Evolutionary conservation across 2,329 filamentous ascomycete genomes (phyloP).

Genomic region (Neospermospora avenae): DNA sequence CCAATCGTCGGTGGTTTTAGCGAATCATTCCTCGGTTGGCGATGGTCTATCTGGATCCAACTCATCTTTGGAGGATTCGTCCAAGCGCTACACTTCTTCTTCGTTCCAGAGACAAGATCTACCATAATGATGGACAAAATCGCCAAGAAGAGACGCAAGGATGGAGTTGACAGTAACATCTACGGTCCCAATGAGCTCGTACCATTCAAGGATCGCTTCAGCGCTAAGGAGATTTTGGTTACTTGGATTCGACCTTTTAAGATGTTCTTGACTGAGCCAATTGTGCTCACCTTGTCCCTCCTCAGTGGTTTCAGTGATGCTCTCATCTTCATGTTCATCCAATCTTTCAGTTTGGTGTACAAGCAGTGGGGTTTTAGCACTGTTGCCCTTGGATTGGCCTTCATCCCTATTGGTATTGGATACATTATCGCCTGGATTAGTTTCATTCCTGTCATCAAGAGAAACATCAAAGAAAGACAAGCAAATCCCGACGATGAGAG

Average conservation of each 20-base stretch:
- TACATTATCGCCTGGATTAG: conserved; percentile 60
- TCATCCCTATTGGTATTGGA: conserved; percentile 64
- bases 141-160: conserved; percentile 68
- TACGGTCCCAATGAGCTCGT: conserved; percentile 72
- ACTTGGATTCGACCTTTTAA: conserved; percentile 65
- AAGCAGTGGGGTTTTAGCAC: conserved; percentile 61
- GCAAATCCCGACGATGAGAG: conserved; percentile 51
- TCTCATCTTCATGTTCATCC: conserved; percentile 75
- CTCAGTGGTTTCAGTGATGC: conserved; percentile 71
- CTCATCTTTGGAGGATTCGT: conserved; percentile 72
- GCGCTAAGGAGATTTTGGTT: conserved; percentile 50
- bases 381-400: conserved; percentile 55
- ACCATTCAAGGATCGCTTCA: conserved; percentile 56
- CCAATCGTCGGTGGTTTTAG: conserved; percentile 78
- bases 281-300: conserved; percentile 66
- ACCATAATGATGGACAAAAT: conserved; percentile 77
- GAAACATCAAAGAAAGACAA: conserved; percentile 49
- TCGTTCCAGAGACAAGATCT: conserved; percentile 74
- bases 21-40: conserved; percentile 64
- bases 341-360: conserved; percentile 67
- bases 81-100: conserved; percentile 62
- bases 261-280: conserved; percentile 73
- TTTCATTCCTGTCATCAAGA: conserved; percentile 55
- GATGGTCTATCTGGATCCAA: conserved; percentile 82
- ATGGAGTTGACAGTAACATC: conserved; percentile 51